Percentiles rank a stretch among this genome's conserved stretches.
These are phyloP conservation scores for Porphyra umbilicalis DNA, from an alignment of 31 red algal genomes.

Conservation along the genomic window DNA sequence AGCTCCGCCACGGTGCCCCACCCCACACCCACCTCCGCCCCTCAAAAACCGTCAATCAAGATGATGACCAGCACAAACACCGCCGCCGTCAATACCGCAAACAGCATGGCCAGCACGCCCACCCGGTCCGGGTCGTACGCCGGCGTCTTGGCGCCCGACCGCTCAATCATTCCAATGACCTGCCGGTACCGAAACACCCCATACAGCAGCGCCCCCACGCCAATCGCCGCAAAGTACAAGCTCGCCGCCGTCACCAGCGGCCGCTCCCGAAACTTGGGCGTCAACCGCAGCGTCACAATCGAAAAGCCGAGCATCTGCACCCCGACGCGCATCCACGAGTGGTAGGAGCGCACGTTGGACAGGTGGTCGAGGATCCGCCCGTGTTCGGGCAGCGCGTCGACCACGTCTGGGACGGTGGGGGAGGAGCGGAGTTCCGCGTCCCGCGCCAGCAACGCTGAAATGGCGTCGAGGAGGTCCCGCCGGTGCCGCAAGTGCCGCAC, in stretches of 20 bases:
- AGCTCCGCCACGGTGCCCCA: not conserved
- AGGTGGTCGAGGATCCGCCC: slow-evolving; percentile 27
- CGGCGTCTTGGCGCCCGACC: slow-evolving; percentile 13
- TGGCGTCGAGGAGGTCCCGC: slow-evolving; percentile 11
- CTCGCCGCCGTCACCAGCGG: slow-evolving; percentile 26
- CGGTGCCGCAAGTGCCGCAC: slow-evolving; percentile 14
- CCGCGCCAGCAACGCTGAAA: not conserved
- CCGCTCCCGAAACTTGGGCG: slow-evolving; percentile 35
- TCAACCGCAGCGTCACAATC: slow-evolving; percentile 46
- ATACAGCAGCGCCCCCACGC: slow-evolving; percentile 35
- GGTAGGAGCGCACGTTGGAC: slow-evolving; percentile 36
- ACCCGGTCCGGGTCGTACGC: slow-evolving; percentile 46
- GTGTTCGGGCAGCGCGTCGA: slow-evolving; percentile 11
- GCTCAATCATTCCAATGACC: slow-evolving; percentile 63
- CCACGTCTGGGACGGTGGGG: not conserved
- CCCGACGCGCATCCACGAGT: slow-evolving; percentile 64
- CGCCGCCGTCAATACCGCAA: slow-evolving; percentile 29
- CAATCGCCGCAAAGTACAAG: slow-evolving; percentile 36
- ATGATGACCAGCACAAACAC: slow-evolving; percentile 39
- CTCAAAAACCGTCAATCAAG: slow-evolving; percentile 9
- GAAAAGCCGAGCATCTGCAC: slow-evolving; percentile 69
- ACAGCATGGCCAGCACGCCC: slow-evolving; percentile 32
- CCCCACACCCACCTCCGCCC: not conserved
- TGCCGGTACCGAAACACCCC: slow-evolving; percentile 42
- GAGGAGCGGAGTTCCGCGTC: not conserved